A percentile compares a stretch with the other conserved stretches of the same genome.
These are phyloP conservation scores for Coniochaeta sp. DNA, from an alignment of 2,329 filamentous ascomycete species.

Conservation along the genomic window DNA sequence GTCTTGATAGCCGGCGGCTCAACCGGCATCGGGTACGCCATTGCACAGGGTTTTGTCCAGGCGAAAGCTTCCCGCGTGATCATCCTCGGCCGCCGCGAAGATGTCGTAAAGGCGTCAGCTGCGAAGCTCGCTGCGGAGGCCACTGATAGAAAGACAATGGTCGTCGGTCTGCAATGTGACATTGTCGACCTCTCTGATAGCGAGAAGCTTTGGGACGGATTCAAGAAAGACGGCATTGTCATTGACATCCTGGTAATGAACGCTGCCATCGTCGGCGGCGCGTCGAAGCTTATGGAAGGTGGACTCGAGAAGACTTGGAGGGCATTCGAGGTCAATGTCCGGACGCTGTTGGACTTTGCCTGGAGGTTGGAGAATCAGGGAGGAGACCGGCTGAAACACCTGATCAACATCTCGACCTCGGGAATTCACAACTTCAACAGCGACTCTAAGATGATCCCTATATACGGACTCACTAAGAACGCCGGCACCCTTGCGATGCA, in stretches of 20 bases:
- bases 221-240: constrained; percentile 11
- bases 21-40: constrained; percentile 56
- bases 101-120: constrained; percentile 11
- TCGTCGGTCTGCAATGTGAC: constrained; percentile 24
- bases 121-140: constrained; percentile 5
- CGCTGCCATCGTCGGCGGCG: constrained; percentile 12
- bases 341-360: constrained; percentile 20
- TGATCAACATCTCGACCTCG: constrained; percentile 22
- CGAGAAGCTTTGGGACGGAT: constrained; percentile 20
- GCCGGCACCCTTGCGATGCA: constrained; percentile 27
- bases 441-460: constrained; percentile 14
- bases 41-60: constrained; percentile 47
- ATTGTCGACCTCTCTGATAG: constrained; percentile 14
- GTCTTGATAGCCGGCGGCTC: constrained; percentile 63
- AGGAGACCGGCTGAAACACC: constrained; percentile 13
- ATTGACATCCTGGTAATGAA: constrained; percentile 28
- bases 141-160: constrained; percentile 11
- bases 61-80: constrained; percentile 26
- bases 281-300: constrained; percentile 13
- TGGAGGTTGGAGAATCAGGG: constrained; percentile 26
- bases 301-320: constrained; percentile 16
- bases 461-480: constrained; percentile 30
- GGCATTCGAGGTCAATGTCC: constrained; percentile 19
- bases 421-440: constrained; percentile 16
- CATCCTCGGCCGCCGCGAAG: constrained; percentile 20